Percentiles rank a stretch among this genome's conserved stretches.
These are phyloP conservation scores for Agastache rugosa DNA, from an alignment of 257 asterid genomes.

Conservation along the genomic window DNA sequence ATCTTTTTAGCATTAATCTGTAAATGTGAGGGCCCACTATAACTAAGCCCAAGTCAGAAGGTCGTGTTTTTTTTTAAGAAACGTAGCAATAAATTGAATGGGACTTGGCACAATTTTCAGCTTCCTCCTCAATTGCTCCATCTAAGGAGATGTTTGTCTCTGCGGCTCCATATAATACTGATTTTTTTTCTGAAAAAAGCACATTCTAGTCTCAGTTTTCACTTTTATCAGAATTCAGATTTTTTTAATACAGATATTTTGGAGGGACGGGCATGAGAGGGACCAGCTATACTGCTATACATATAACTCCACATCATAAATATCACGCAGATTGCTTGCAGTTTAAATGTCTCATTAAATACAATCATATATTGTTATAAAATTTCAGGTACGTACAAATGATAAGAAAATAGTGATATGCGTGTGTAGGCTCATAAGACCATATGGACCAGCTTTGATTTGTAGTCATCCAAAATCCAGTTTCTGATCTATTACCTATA, in stretches of 20 bases:
- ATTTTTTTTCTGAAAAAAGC: background rate
- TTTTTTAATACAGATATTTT: background rate
- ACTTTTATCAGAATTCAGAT: background rate
- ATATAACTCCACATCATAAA: background rate
- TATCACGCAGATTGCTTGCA: conserved; percentile 2
- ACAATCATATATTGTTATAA: background rate
- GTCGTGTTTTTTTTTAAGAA: background rate
- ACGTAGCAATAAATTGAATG: background rate
- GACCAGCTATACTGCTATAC: conserved; percentile 16
- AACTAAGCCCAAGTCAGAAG: background rate
- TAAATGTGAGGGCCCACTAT: background rate
- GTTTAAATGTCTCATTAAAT: background rate
- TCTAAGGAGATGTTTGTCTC: conserved; percentile 4
- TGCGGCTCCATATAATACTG: background rate
- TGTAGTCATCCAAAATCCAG: too few species aligned
- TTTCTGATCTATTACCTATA: too few species aligned
- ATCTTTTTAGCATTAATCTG: background rate
- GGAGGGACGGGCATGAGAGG: background rate
- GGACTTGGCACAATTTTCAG: background rate
- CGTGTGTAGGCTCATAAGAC: background rate
- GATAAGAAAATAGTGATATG: background rate
- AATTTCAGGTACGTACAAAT: background rate
- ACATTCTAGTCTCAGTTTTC: background rate
- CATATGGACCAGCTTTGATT: background rate
- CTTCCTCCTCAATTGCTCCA: background rate